Base-by-base conservation (phyloP, 2,329 filamentous ascomycete species). In the Lecanicillium sp. region DNA sequence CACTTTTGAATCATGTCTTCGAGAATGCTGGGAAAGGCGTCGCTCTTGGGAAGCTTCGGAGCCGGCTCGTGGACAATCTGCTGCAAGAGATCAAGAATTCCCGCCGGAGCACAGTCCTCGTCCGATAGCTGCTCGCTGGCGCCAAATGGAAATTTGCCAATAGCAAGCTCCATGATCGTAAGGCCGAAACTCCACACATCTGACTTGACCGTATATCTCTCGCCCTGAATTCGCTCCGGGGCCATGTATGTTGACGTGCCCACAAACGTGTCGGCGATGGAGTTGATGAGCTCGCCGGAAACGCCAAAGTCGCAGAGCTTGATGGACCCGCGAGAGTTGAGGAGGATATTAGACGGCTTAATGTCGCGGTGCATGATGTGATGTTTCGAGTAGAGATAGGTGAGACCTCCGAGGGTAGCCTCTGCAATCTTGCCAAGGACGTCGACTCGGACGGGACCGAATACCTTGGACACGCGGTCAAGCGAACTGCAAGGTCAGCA, bases 221-320 rank as follows among this genome's bases (percentile, higher is more conserved):
- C 90, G 53, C 93, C 93, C 65, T 97, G 90, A 57, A 98, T 98
- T 66, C 93, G 83, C 72, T 98, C 93, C 0, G 93, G 93, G 0
- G 93, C 93, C 93, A 98, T 98, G 73, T 98, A 98, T 48, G 93
- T 98, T 30, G 93, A 96, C 2, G 93, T 98, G 45, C 93, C 93
- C 29, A 98, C 93, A 60, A 98, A 98, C 1, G 93, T 98, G 63
- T 97, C 91, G 44, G 93, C 93, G 55, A 98, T 90, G 4, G 93
- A 97, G 70, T 97, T 97, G 65, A 97, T 90, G 14, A 96, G 80
- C 67, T 98, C 93, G 56, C 90, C 93, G 4, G 91, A 96, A n/a
- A 98, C 93, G 58, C 93, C 93, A 64, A 98, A 98, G 67, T 98
- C 93, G 69, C 91, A 97, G 5, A 98, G 79, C 70, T 98, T 98